These are phyloP conservation scores for Adansonia rubrostipa DNA, from an alignment of 441 rosid genomes.

Conservation along the genomic window DNA sequence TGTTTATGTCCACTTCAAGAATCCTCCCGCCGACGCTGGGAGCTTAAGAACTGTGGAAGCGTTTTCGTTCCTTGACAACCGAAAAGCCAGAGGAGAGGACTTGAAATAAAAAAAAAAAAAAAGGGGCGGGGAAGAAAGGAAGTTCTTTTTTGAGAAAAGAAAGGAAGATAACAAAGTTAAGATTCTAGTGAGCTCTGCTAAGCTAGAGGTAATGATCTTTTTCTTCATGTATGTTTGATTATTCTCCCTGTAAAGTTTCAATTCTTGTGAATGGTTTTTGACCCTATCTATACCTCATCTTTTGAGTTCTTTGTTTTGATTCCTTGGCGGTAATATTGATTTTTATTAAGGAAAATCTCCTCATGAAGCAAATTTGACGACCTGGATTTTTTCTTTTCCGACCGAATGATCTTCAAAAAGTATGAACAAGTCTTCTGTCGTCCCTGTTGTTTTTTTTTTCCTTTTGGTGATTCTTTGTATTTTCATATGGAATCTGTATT, in stretches of 20 bases:
- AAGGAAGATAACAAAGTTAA: background rate
- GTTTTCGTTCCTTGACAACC: constrained; percentile 22
- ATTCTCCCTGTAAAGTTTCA: background rate
- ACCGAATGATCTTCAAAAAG: background rate
- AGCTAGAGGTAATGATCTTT: constrained; percentile 29
- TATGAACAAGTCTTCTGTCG: background rate
- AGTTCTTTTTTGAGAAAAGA: background rate
- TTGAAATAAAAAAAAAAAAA: background rate
- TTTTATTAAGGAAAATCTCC: background rate
- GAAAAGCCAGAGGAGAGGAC: background rate
- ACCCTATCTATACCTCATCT: no score
- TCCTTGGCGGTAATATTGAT: background rate
- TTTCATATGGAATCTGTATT: background rate
- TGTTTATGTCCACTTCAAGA: constrained; percentile 10
- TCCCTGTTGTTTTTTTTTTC: background rate
- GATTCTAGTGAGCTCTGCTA: constrained; percentile 3
- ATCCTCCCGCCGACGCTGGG: constrained; percentile 12
- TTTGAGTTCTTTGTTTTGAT: background rate
- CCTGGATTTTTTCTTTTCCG: background rate
- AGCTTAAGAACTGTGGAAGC: background rate
- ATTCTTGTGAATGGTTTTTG: background rate
- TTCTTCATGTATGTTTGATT: background rate
- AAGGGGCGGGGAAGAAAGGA: background rate
- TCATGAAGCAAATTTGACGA: background rate
- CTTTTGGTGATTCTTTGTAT: background rate